Base-by-base conservation (phyloP, 306 rosid genomes). In the Cicer cuneatum region DNA sequence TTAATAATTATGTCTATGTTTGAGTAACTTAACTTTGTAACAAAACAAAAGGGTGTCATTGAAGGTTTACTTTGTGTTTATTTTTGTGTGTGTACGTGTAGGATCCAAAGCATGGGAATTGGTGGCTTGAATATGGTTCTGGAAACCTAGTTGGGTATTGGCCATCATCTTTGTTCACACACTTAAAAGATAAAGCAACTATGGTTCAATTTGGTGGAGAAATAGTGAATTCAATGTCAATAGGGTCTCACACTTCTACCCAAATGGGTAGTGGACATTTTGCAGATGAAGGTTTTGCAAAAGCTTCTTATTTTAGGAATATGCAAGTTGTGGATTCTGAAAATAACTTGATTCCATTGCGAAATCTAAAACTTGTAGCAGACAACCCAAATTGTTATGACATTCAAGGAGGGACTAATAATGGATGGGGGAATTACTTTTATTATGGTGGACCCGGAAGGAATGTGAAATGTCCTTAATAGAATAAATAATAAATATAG, bases 361-460 rank as follows among this genome's bases (percentile, higher is more conserved):
- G 87, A 1, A 88, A 93, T 82, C 87, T 91, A 2, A 78, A 85
- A 78, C 96, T 93, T 43, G 80, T 91, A 60, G 97, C 98, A 1
- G 96, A 93, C 68, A 90, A 88, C 70, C 89, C 98, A 5, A 93
- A 87, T 83, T 93, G 98, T 80, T 93, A 93, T 45, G 90, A 91
- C 51, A 93, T 93, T 14, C 96, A 87, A 87, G 94, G 92, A 37
- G 96, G 96, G 59, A 87, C 86, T 59, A 91, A 93, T 78, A 80
- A 79, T 18, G 90, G 86, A 65, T 93, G 98, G 98, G 98, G 98
- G 5, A 91, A 89, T 78, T 89, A 93, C 58, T 91, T 93, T 84
- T 91, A 93, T 80, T 93, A 87, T 61, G 98, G 98, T 82, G 98
- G 98, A 45, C 97, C 98, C 16, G 98, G 98, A 10, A 93, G 92